Base-by-base conservation (phyloP, 352 stramenopile species). In the Aphanomyces astaci region DNA sequence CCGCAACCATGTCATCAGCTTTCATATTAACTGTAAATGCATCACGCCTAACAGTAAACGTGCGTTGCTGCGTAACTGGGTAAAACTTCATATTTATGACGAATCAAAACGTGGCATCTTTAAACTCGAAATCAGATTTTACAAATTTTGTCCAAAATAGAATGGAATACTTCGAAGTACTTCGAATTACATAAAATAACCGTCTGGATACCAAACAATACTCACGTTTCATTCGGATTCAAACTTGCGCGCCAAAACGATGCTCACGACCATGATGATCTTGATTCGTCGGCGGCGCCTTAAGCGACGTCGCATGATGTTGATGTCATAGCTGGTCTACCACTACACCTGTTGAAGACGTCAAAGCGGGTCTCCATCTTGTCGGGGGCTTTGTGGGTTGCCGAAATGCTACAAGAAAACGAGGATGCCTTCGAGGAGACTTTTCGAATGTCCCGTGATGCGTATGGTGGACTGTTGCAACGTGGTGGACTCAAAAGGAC, bases 311-410 rank as follows among this genome's bases (percentile, higher is more conserved):
- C 36, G 36, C 36, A 43, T 43, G 36, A 43, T 43, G 36, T 15
- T 43, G 36, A 43, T 43, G 36, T 7, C 15, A 43, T 43, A 43
- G 7, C 36, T 43, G 7, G 36, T 15, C 7, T 56, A 56, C 28
- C 49, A 56, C 49, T 33, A 56, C 28, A 15, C 24, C 28, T 56
- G 7, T 13, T 56, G 7, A 56, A 56, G 49, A 56, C 49, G 15
- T 32, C 28, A 56, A 56, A 56, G 49, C 49, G 24, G 28, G 28
- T 32, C 24, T 56, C 49, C 5, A 56, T 56, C 28, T 56, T 56
- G 24, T 56, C 28, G 7, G 28, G 24, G 7, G 24, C 24, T 5
- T 33, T 32, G 24, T 56, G 28, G 49, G 15, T 56, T 32, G 49
- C 49, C 15, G 49, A 32, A 15, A 56, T 56, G 28, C 7, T 56